phyloP scores from a whole-genome alignment of 139 green algal species.

The Edaphochlamys debaryana region DNA sequence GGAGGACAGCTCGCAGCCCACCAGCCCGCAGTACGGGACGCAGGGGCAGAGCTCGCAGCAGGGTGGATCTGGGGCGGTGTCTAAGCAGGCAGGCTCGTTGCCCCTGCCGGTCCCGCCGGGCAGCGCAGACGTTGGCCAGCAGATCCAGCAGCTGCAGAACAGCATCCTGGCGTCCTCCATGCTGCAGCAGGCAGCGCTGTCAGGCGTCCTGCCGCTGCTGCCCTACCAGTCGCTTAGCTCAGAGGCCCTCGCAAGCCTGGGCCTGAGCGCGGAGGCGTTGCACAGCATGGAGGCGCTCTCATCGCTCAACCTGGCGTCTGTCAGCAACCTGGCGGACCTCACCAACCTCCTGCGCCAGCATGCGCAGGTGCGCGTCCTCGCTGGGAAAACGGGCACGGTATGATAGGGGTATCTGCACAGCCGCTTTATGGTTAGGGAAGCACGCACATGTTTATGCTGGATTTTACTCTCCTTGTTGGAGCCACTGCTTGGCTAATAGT shows the following conservation, averaged over 20 bases:
- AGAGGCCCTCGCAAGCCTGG: constrained; percentile 17
- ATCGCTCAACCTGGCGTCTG: not conserved
- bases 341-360: constrained; percentile 29
- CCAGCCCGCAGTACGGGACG: constrained; percentile 8
- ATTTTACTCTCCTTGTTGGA: too few species aligned
- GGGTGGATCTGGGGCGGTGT: not conserved
- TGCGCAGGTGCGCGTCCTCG: constrained; percentile 1
- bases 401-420: too few species aligned
- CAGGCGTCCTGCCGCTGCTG: constrained; percentile 1
- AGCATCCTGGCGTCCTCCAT: not conserved
- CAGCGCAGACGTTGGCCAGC: constrained; percentile 15
- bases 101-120: not conserved
- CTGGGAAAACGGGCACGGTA: too few species aligned
- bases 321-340: constrained; percentile 21
- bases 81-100: not conserved
- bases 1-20: constrained; percentile 43
- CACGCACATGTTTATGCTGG: too few species aligned
- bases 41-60: not conserved
- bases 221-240: not conserved
- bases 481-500: too few species aligned
- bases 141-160: constrained; percentile 16
- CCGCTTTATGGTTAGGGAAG: too few species aligned
- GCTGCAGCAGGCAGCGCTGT: constrained; percentile 25
- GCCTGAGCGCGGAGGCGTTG: constrained; percentile 16
- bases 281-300: constrained; percentile 18